Conservation (phyloP, 352 stramenopile genomes). For the Pythium rhizo-oryzae region DNA sequence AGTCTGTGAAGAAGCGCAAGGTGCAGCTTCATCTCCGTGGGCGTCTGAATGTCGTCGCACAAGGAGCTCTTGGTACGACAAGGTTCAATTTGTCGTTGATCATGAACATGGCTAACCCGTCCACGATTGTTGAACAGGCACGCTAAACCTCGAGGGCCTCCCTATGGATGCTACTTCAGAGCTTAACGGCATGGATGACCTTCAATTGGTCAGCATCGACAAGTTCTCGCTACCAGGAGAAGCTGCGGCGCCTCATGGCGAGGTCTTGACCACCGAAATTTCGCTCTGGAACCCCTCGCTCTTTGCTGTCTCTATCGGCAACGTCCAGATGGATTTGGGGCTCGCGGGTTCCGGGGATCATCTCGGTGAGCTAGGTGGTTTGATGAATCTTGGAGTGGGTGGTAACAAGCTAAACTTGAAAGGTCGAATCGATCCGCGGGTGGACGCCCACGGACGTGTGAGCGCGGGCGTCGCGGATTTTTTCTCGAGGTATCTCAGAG, state of each 20-base stretch:
- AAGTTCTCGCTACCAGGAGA: constrained; percentile 61
- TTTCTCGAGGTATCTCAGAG: constrained; percentile 72
- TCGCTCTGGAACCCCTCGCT: constrained; percentile 73
- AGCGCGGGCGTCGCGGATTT: constrained; percentile 55
- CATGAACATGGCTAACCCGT: neutral
- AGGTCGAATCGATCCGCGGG: constrained; percentile 48
- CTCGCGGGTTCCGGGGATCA: constrained; percentile 33
- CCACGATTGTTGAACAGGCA: constrained; percentile 35
- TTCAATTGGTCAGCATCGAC: constrained; percentile 60
- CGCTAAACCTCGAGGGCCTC: constrained; percentile 49
- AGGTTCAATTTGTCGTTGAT: too few relatives aligned
- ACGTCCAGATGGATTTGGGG: constrained; percentile 45
- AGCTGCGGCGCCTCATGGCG: constrained; percentile 36
- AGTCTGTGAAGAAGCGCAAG: constrained; percentile 54
- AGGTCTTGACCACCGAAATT: constrained; percentile 63
- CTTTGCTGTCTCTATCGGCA: constrained; percentile 68
- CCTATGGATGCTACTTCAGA: constrained; percentile 47
- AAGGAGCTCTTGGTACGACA: constrained; percentile 61
- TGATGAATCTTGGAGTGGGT: constrained; percentile 58
- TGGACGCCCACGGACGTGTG: constrained; percentile 46
- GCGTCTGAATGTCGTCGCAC: constrained; percentile 60
- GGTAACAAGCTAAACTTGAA: constrained; percentile 50
- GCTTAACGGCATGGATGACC: constrained; percentile 66
- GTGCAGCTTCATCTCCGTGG: constrained; percentile 53
- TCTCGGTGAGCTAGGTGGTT: constrained; percentile 46